These are phyloP conservation scores for Bipolaris gigantea DNA, from an alignment of 2,329 filamentous ascomycete species.

Conservation along the genomic window DNA sequence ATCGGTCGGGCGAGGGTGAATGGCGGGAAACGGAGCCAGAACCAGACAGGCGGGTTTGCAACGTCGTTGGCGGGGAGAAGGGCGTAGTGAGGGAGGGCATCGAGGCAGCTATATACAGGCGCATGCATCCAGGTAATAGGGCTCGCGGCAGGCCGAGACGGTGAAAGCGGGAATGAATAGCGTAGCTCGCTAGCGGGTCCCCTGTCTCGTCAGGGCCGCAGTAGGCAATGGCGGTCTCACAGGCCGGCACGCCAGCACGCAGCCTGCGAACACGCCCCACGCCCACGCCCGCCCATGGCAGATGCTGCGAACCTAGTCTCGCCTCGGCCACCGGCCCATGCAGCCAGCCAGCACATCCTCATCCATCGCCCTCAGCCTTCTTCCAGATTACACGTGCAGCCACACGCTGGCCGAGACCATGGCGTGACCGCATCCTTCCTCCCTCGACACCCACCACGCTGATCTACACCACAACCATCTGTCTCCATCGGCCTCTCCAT, in stretches of 20 bases:
- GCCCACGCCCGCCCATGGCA: background rate
- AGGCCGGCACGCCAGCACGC: background rate
- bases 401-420: background rate
- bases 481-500: no score
- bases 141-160: conserved; percentile 26
- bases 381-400: conserved; percentile 4
- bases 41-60: conserved; percentile 10
- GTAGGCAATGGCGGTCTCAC: conserved; percentile 4
- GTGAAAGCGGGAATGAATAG: conserved; percentile 30
- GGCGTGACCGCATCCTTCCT: background rate
- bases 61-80: conserved; percentile 22
- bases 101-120: conserved; percentile 27
- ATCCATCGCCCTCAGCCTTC: background rate
- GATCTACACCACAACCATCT: conserved; percentile 1
- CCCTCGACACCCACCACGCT: background rate
- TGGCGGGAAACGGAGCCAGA: background rate
- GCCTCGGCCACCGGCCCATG: background rate
- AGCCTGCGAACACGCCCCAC: background rate
- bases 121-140: background rate
- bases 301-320: background rate
- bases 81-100: conserved; percentile 20
- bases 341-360: background rate
- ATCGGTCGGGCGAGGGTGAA: background rate
- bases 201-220: conserved; percentile 3
- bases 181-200: conserved; percentile 24